Evolutionary conservation across 805 yeast genomes (phyloP).

Genomic region (Yamadazyma takamatsuzukensis): DNA sequence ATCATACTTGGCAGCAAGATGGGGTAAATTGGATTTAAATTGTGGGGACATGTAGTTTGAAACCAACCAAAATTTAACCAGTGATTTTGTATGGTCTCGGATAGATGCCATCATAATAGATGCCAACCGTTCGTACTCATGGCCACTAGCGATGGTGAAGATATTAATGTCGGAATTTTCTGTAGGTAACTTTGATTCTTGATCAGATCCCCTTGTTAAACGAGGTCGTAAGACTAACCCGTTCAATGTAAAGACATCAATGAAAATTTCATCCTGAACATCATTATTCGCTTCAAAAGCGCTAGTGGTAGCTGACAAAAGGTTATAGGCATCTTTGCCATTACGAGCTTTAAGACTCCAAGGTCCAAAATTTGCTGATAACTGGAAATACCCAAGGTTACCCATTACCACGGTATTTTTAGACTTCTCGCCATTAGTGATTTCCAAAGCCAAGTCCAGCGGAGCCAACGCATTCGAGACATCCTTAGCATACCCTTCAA

Average conservation of each 20-base stretch:
- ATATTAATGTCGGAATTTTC: slow-evolving; percentile 48
- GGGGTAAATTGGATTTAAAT: slow-evolving; percentile 58
- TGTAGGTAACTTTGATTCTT: slow-evolving; percentile 9
- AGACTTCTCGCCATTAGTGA: slow-evolving; percentile 14
- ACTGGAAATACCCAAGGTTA: slow-evolving; percentile 79
- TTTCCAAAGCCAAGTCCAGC: slow-evolving; percentile 48
- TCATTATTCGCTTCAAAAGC: slow-evolving; percentile 33
- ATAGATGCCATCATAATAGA: slow-evolving; percentile 82
- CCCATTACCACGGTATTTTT: slow-evolving; percentile 72
- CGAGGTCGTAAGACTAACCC: slow-evolving; percentile 48
- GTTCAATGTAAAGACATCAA: slow-evolving; percentile 40
- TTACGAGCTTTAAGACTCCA: slow-evolving; percentile 43
- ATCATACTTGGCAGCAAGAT: slow-evolving; percentile 52
- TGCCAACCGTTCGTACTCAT: slow-evolving; percentile 67
- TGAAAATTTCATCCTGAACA: slow-evolving; percentile 15
- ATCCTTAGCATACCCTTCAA: slow-evolving; percentile 70
- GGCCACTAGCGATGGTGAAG: slow-evolving; percentile 82
- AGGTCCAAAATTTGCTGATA: slow-evolving; percentile 68
- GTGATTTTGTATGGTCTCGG: slow-evolving; percentile 56
- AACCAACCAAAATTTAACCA: slow-evolving; percentile 79
- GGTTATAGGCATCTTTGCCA: slow-evolving; percentile 11
- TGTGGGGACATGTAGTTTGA: slow-evolving; percentile 76
- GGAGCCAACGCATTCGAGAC: slow-evolving; percentile 36
- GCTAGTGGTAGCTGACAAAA: slow-evolving; percentile 40
- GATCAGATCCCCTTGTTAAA: slow-evolving; percentile 35